Base-by-base conservation (phyloP, 2,329 filamentous ascomycete genomes). In the Monosporascus sp. region DNA sequence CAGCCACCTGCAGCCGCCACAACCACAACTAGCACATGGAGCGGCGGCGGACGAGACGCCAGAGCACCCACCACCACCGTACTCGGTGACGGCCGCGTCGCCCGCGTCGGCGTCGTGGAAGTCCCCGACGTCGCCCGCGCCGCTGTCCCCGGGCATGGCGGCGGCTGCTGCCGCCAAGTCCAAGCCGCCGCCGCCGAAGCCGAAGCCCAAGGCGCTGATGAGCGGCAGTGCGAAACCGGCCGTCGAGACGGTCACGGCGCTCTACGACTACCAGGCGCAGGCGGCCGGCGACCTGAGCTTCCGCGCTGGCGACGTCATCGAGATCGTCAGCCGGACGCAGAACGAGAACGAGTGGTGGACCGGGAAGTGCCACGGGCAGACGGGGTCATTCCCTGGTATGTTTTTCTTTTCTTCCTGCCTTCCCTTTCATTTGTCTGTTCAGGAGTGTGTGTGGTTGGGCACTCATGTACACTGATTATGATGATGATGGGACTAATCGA, bases 291-390 rank as follows among this genome's bases (percentile, higher is more conserved):
- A 99, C 68, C 76, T 99, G 58, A 96, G 90, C 64, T 99, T 99
- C 74, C 82, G 81, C 19, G 85, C 90, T 0, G 92, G 93, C 5
- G 94, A 99, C 57, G 75, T 88, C 5, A 97, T 99, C 65, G 92
- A 97, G 70, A 92, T 99, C 62, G 70, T 94, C 2, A 81, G 80
- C 56, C 82, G 90, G 61, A 96, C 91, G n/a, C 79, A 82, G 58
- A 97, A 96, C 65, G 86, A 90, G 50, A 97, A 99, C 63, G 94
- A 99, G 72, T 99, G 94, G 94, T 99, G 94, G 94, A 86, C 81
- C 8, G 94, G 94, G 38, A 89, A 84, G 68, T 68, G 96, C 51
- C 79, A 87, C 55, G 91, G 88, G 48, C 87, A 87, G 73, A 78
- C 89, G 66, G 94, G 94, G 26, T 93, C 97, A 68, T 99, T 99